Evolutionary conservation across 164 flowering plant species (phyloP).

Genomic region (Cinnamomum chago): DNA sequence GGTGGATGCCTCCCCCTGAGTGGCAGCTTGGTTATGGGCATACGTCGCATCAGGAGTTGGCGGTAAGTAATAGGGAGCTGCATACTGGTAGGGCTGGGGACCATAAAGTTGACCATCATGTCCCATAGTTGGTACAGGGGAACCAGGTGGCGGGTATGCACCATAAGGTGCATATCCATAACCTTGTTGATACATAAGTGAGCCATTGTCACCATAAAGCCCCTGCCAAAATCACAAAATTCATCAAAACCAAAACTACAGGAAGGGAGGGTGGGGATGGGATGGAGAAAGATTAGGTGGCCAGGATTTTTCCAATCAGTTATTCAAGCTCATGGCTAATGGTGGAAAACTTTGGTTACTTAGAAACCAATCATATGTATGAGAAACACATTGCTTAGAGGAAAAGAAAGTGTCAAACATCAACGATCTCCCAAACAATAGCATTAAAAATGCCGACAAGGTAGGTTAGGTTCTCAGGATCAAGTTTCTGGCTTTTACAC

Average conservation of each 20-base stretch:
- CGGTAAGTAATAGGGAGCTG: constrained; percentile 53
- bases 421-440: too few relatives aligned
- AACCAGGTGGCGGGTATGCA: constrained; percentile 60
- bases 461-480: too few relatives aligned
- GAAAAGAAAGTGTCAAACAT: too few relatives aligned
- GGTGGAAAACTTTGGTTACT: too few relatives aligned
- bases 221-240: constrained; percentile 31
- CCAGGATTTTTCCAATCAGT: too few relatives aligned
- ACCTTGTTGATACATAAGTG: constrained; percentile 58
- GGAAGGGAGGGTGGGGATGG: too few relatives aligned
- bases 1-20: constrained; percentile 39
- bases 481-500: too few relatives aligned
- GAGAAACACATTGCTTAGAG: too few relatives aligned
- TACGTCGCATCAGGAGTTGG: constrained; percentile 37
- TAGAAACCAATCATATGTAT: too few relatives aligned
- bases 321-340: too few relatives aligned
- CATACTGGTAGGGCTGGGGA: constrained; percentile 77
- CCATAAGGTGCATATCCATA: constrained; percentile 74
- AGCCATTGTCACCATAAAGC: constrained; percentile 63
- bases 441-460: too few relatives aligned
- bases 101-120: constrained; percentile 80
- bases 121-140: constrained; percentile 69
- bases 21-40: constrained; percentile 26
- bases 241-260: not conserved
- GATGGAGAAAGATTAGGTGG: too few relatives aligned